Conservation (phyloP, 1,284 basidiomycete species). For the Fomes fomentarius region DNA sequence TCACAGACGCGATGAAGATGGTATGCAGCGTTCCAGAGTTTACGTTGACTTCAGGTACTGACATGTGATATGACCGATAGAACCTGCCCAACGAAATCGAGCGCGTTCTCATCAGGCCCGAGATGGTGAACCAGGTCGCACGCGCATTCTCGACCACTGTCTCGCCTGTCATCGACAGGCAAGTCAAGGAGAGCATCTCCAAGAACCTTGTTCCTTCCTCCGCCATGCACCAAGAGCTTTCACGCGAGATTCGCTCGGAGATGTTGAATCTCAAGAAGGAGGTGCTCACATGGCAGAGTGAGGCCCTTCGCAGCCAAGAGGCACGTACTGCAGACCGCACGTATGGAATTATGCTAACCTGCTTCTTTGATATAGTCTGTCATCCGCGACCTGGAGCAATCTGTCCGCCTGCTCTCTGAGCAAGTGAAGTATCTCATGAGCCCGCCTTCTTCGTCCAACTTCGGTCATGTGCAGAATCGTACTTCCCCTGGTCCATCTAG, state of each 20-base stretch:
- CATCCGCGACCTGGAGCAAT: conserved; percentile 78
- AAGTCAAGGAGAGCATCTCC: conserved; percentile 77
- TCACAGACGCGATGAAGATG: conserved; percentile 73
- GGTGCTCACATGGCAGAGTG: conserved; percentile 75
- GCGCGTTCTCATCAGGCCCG: conserved; percentile 72
- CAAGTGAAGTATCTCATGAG: conserved; percentile 78
- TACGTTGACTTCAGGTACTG: too few relatives aligned
- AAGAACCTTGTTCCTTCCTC: conserved; percentile 75
- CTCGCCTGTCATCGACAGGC: conserved; percentile 73
- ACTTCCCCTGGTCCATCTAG: conserved; percentile 42
- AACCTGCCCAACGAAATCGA: conserved; percentile 77
- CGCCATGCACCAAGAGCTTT: conserved; percentile 74
- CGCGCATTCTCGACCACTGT: conserved; percentile 68
- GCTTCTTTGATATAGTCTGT: conserved; percentile 50
- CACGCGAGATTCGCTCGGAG: conserved; percentile 73
- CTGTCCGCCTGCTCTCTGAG: conserved; percentile 70
- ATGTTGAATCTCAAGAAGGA: conserved; percentile 77
- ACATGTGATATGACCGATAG: too few relatives aligned
- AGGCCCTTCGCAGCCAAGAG: conserved; percentile 75
- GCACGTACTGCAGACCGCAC: conserved; percentile 44
- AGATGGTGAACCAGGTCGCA: conserved; percentile 74
- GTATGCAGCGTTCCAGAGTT: conserved; percentile 53
- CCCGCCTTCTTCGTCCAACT: conserved; percentile 41
- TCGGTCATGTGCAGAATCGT: conserved; percentile 44
- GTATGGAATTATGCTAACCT: conserved; percentile 4